Percentiles rank a stretch among this genome's conserved stretches.
These are phyloP conservation scores for Austroboletus novae-zelandiae DNA, from an alignment of 1,284 basidiomycete genomes.

Conservation along the genomic window DNA sequence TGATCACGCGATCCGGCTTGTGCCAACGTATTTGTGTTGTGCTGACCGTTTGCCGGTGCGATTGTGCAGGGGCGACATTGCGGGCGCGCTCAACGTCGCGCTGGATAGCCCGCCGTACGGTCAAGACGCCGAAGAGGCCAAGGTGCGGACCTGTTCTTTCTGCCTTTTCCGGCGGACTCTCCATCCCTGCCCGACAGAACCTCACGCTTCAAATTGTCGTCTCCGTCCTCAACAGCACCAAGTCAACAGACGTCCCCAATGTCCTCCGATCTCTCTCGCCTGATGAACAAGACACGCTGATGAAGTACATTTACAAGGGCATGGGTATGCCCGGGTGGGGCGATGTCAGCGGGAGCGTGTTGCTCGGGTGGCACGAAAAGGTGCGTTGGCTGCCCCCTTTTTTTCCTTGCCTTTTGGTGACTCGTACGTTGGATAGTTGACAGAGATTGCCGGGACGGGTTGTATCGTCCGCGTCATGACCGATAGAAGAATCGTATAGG, in stretches of 20 bases:
- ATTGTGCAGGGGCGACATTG: constrained; percentile 62
- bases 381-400: constrained; percentile 6
- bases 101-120: constrained; percentile 85
- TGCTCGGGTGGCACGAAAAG: constrained; percentile 49
- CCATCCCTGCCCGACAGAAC: constrained; percentile 42
- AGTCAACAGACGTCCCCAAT: constrained; percentile 82
- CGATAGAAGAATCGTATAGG: constrained; percentile 80
- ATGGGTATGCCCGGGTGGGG: constrained; percentile 84
- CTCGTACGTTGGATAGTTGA: constrained; percentile 57
- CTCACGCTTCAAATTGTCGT: constrained; percentile 84
- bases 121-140: constrained; percentile 81
- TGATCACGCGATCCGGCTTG: background rate
- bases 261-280: constrained; percentile 75
- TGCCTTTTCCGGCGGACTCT: no score
- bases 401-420: constrained; percentile 4
- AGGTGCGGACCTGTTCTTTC: constrained; percentile 54
- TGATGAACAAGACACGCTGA: constrained; percentile 88
- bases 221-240: constrained; percentile 93
- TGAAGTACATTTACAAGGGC: constrained; percentile 99
- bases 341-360: constrained; percentile 84
- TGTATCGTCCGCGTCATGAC: constrained; percentile 98
- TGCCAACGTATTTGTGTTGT: no score
- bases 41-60: no score
- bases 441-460: constrained; percentile 92
- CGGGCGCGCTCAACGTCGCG: constrained; percentile 67